A percentile compares a stretch with the other conserved stretches of the same genome.
phyloP scores from a whole-genome alignment of 306 rosid species.

The Trichosanthes cucumerina region DNA sequence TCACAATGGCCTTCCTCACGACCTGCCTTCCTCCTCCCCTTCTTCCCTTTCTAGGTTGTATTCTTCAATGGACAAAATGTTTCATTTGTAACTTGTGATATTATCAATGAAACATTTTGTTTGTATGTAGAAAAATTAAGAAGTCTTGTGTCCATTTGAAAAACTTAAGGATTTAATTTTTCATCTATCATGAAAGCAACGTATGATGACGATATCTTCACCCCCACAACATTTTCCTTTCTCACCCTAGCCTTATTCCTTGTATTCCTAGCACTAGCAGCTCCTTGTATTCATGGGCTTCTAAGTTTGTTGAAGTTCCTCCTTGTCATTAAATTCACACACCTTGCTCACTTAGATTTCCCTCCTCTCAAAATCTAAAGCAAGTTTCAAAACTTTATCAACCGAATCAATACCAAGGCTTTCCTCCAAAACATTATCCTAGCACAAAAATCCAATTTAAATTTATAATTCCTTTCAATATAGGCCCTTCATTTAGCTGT shows the following conservation, averaged over 20 bases:
- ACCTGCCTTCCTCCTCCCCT: no score
- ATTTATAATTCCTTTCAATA: neutral
- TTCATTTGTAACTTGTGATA: neutral
- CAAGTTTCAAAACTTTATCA: neutral
- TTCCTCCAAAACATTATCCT: neutral
- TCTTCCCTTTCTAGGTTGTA: no score
- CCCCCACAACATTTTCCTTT: neutral
- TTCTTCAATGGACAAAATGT: no score
- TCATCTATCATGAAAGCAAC: neutral
- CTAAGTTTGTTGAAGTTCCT: neutral
- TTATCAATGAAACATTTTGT: neutral
- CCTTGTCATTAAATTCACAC: neutral
- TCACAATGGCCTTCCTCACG: no score
- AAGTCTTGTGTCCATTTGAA: neutral
- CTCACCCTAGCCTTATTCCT: neutral
- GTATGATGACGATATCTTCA: neutral
- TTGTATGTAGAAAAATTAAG: neutral
- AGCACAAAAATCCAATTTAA: neutral
- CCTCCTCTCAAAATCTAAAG: neutral
- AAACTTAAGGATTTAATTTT: neutral
- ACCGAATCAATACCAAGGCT: neutral
- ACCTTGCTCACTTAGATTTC: neutral
- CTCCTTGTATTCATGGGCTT: neutral
- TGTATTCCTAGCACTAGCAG: neutral
- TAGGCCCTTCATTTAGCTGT: neutral